Base-by-base conservation (phyloP, 2,329 filamentous ascomycete species). In the Polytolypa hystricis region DNA sequence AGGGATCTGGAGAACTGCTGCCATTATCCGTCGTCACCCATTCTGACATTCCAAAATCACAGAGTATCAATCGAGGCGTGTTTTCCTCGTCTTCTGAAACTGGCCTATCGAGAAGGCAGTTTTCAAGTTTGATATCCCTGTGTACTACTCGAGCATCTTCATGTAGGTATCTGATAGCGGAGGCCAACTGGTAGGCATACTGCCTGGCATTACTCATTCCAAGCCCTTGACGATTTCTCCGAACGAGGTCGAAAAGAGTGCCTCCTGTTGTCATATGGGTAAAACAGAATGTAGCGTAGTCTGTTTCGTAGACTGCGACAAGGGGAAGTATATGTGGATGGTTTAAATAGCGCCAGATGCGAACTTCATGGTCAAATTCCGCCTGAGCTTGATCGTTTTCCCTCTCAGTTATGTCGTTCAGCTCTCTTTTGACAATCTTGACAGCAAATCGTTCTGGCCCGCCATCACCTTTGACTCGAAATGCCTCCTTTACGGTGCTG, bases 31-130 rank as follows among this genome's bases (percentile, higher is more conserved):
- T 69, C 15, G 68, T 66, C 44, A 80, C 68, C 61, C 77, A 81
- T 51, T 81, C 77, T 9, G 77, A 75, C 63, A 81, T 77, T 32
- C 77, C 77, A 49, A 81, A 81, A 51, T 81, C 77, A 54, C 76
- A 80, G 4, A 81, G 64, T 4, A 78, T 68, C 5, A 81, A 50
- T 23, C 70, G 69, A 6, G 73, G 74, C 3, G 34, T 30, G 12
- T 37, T 29, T 7, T 41, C 41, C 11, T 70, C 66, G 25, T 70
- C 61, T 1, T 54, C 55, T 7, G 64, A 65, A 4, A 68, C 65
- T 5, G 65, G 52, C 3, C 64, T 58, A 4, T 59, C 59, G 12
- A 68, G 49, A 2, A 81, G 67, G 45, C 76, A 79, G 45, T 81
- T 81, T 50, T 81, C 77, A 16, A 81, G 67, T 53, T 81, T 81